Evolutionary conservation across 805 yeast species (phyloP), one percentile per base, ranked within the genome.

Genomic region (Pichia eremophila): DNA sequence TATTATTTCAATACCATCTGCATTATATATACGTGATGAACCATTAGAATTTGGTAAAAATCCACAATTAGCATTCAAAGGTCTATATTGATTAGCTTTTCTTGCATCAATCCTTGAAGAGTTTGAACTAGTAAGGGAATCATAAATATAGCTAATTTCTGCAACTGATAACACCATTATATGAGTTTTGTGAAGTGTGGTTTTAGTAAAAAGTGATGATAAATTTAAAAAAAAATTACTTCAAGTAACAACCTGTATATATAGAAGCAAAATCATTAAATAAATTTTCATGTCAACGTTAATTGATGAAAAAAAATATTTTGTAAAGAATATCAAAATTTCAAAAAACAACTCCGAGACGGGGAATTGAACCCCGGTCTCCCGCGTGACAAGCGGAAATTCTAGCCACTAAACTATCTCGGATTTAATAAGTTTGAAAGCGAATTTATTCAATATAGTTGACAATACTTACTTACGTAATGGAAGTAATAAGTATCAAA

Each of bases 1-100:
- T 34, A 93, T 83, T 57, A 96, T 88, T 65, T 93, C 98, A 51
- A 88, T 79, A 22, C 99, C 98, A 64, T 91, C 98, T 43, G 85
- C 75, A 34, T 88, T 75, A 53, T 89, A 75, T 18, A 91, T 78
- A 67, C 95, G 75, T 0, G 97, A 84, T 2, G 97, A 89, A 14
- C 99, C 99, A 66, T 91, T 87, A 4, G 96, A 85, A 45, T 82
- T 78, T 0, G 95, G 93, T 50, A 93, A 71, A 57, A 91, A 84
- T 44, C 83, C 83, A 8, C 86, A 79, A 14, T 79, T 79, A 4
- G 95, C 85, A 59, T 88, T 95, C 42, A 93, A 65, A 0, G 97
- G 96, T 54, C 97, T 74, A 59, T 85, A 85, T 63, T 89, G 96
- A 49, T 74, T 69, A 14, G 71, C 71, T 8, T 71, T 67, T 57